Conservation (phyloP, 805 yeast genomes). For the Saccharomycopsis sp. region DNA sequence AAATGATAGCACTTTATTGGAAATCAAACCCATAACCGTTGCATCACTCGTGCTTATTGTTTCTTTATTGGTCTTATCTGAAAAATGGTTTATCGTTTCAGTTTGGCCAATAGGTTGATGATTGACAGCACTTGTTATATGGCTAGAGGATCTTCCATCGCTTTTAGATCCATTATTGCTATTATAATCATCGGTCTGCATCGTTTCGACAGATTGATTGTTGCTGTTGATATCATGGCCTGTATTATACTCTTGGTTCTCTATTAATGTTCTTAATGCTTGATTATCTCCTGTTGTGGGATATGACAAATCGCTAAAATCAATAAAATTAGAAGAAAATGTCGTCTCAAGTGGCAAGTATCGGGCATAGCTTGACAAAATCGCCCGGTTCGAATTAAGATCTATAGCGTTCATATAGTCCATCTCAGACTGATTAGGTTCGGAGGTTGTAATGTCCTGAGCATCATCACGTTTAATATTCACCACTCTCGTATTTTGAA, state of each 20-base stretch:
- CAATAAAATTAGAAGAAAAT: constrained; percentile 8
- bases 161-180: not conserved
- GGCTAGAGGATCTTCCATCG: not conserved
- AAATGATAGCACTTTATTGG: constrained; percentile 3
- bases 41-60: not conserved
- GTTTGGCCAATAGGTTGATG: not conserved
- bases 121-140: not conserved
- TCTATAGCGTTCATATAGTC: constrained; percentile 9
- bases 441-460: not conserved
- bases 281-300: not conserved
- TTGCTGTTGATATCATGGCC: not conserved
- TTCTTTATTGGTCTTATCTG: not conserved
- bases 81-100: not conserved
- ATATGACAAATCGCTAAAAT: constrained; percentile 3
- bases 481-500: constrained; percentile 11
- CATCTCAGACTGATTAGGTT: constrained; percentile 3
- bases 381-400: not conserved
- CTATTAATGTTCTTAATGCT: not conserved
- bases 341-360: constrained; percentile 15
- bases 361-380: constrained; percentile 10
- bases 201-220: not conserved
- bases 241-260: constrained; percentile 2
- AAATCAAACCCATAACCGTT: not conserved
- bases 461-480: constrained; percentile 1
- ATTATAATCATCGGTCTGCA: not conserved